phyloP scores from a whole-genome alignment of 2,329 filamentous ascomycete genomes.

The Chlorencoelia australis region DNA sequence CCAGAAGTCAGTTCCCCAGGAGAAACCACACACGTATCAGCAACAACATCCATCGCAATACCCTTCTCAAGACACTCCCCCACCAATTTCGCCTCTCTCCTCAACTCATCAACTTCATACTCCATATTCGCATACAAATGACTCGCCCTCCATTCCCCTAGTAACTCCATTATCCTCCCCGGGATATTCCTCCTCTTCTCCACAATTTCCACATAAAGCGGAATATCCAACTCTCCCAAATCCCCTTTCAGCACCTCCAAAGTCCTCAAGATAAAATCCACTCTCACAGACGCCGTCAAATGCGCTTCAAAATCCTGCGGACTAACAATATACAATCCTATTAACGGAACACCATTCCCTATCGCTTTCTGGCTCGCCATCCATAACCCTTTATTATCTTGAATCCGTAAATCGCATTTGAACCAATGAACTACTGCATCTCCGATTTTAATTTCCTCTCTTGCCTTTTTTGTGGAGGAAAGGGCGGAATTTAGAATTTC shows the following conservation, averaged over 20 bases:
- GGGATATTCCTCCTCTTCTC: slow-evolving; percentile 54
- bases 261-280: slow-evolving; percentile 74
- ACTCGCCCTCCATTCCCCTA: slow-evolving; percentile 60
- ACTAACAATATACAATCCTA: slow-evolving; percentile 70
- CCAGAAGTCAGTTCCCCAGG: slow-evolving; percentile 60
- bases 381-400: slow-evolving; percentile 64
- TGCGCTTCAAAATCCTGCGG: slow-evolving; percentile 82
- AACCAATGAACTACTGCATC: slow-evolving; percentile 80
- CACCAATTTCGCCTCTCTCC: slow-evolving; percentile 62
- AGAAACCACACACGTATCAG: slow-evolving; percentile 75
- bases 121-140: slow-evolving; percentile 79
- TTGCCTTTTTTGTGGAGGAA: slow-evolving; percentile 44
- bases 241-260: slow-evolving; percentile 55
- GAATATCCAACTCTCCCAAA: slow-evolving; percentile 62
- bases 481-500: slow-evolving; percentile 54
- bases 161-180: slow-evolving; percentile 50
- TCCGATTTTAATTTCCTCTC: slow-evolving; percentile 42
- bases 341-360: slow-evolving; percentile 57
- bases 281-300: slow-evolving; percentile 57
- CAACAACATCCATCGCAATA: slow-evolving; percentile 59
- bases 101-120: slow-evolving; percentile 84
- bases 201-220: slow-evolving; percentile 65
- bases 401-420: slow-evolving; percentile 66
- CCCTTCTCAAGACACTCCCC: slow-evolving; percentile 49
- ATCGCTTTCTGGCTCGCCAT: slow-evolving; percentile 58